Evolutionary conservation across 129 eudicot genomes (phyloP), one percentile per base, ranked within the genome.

Genomic region (Helianthus tuberosus): DNA sequence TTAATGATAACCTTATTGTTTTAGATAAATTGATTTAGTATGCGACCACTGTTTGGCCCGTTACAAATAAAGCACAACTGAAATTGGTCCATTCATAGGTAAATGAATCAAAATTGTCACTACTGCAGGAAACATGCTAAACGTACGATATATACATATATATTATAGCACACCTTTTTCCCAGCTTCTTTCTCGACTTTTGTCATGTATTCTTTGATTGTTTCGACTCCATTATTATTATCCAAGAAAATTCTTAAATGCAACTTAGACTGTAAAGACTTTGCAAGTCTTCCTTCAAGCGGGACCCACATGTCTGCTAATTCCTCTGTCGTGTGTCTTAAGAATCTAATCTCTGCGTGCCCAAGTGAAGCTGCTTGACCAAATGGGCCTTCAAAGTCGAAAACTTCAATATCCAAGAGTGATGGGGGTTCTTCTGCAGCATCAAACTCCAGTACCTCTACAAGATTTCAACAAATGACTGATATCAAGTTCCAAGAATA

Each of bases 361-460:
- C 99, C 99, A 72, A 91, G 96, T 64, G 96, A 91, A 44, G 84
- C 70, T 46, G 91, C 81, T 79, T 91, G 93, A 68, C 89, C 99
- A 69, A 94, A 94, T 1, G 96, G 97, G 71, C 99, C 99, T 52
- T 94, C 99, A 72, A 94, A 94, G 65, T 91, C 90, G 53, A 88
- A 88, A 52, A 91, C 89, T 80, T 94, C 99, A 44, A 94, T 86
- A 76, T 94, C 97, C 77, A 94, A 81, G 43, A 88, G 83, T 27
- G 99, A 88, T 4, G 97, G 98, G 9, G 96, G 99, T 48, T 94
- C 99, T 75, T 91, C 97, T 10, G 86, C 73, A 58, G 97, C 99
- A 82, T 94, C 97, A 83, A 94, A 94, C 89, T 94, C 99, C 5
- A 94, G 93, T 85, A 91, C 82, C 86, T 94, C 99, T 94, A 82